Evolutionary conservation across 2,329 filamentous ascomycete genomes (phyloP), one percentile per base, ranked within the genome.

Genomic region (Alternaria sp.): DNA sequence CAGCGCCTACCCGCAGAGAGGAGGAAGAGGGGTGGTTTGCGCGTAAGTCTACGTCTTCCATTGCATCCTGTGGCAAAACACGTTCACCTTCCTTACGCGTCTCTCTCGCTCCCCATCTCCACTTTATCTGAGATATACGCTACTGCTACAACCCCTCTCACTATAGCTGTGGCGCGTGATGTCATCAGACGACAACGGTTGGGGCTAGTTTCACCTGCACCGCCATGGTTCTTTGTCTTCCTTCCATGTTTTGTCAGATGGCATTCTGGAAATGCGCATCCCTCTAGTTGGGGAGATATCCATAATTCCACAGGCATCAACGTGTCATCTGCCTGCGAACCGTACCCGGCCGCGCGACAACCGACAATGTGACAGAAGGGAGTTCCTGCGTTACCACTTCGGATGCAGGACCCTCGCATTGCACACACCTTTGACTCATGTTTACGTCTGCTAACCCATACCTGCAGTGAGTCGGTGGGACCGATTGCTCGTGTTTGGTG

Each of bases 1-100:
- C 95, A 56, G 93, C 93, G 65, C 89, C 93, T 66, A 92, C 81
- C 77, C 88, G 94, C 75, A 89, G 94, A 73, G 94, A 97, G 78
- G 96, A 98, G 81, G 95, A 98, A 79, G 96, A 97, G 82, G 92
- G 90, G 68, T 97, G 92, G 89, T 94, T 97, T 88, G 90, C 92
- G 76, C 85, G 96, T 99, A 88, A 95, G 96, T 77, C 57, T 66
- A 36, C 56, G 49, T 89, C 74, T 79, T 50, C 63, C 62, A 57
- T 73, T 65, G 62, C 62, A 54, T 71, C 59, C 68, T 64, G 66
- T 74, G 67, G 65, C 69, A 54, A 72, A 63, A 44, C 36, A 56
- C 50, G n/a, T 61, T 59, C 46, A 52, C 56, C 51, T 46, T 47
- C 55, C 46, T 62, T 62, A 59, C 60, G 54, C 57, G 62, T 63